Conservation (phyloP, 805 yeast species). For the Saturnispora kantuleensis region DNA sequence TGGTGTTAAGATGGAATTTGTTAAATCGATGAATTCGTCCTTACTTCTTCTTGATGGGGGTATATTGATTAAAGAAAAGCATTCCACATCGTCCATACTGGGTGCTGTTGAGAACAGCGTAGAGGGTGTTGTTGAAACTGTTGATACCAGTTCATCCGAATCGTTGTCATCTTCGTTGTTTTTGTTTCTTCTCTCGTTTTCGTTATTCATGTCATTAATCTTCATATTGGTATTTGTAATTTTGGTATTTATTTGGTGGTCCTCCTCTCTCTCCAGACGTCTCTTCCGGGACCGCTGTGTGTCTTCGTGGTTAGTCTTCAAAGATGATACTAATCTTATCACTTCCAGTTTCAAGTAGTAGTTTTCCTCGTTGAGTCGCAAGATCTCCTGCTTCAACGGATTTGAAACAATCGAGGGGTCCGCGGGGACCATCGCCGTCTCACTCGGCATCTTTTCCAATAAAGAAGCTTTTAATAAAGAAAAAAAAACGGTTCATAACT, state of each 20-base stretch:
- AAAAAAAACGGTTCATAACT: background rate
- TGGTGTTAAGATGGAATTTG: background rate
- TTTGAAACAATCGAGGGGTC: constrained; percentile 20
- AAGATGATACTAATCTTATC: constrained; percentile 34
- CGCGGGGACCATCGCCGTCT: constrained; percentile 10
- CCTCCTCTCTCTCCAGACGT: too few species aligned
- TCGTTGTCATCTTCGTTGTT: constrained; percentile 5
- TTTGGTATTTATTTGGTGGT: too few species aligned
- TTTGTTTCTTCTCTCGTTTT: background rate
- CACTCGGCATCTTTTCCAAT: background rate
- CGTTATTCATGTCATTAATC: background rate
- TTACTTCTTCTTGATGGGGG: background rate
- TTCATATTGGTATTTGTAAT: too few species aligned
- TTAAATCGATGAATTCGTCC: constrained; percentile 1
- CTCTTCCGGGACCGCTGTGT: constrained; percentile 1
- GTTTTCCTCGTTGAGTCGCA: constrained; percentile 36
- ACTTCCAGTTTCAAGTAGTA: constrained; percentile 34
- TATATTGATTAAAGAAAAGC: constrained; percentile 5
- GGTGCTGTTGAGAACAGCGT: constrained; percentile 15
- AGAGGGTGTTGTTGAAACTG: constrained; percentile 19
- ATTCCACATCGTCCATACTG: constrained; percentile 3
- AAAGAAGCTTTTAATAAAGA: background rate
- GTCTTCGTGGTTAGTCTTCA: constrained; percentile 19
- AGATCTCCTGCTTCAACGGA: constrained; percentile 31
- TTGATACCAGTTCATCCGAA: constrained; percentile 22